Base-by-base conservation (phyloP, 257 asterid species). In the Salvia hispanica region DNA sequence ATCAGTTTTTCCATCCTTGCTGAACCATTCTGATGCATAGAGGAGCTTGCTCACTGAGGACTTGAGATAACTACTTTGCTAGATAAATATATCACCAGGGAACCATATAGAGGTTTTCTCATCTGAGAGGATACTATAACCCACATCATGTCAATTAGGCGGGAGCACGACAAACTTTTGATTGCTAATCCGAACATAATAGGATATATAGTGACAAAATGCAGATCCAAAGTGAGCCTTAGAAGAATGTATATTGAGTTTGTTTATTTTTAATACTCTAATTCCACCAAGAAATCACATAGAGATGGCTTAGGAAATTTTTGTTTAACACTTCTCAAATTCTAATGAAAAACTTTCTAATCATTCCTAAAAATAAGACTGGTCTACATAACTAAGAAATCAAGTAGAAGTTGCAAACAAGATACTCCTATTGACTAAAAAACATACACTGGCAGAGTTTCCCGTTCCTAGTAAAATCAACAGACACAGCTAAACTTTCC, bases 61-160 rank as follows among this genome's bases (percentile, higher is more conserved):
- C 63, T 57, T 69, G 69, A 79, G 55, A 63, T 71, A 77, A 67
- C 69, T 80, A 70, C 78, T 84, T 68, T 71, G 76, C 84, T 79
- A 54, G 71, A 74, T 37, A 74, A 77, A 75, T 52, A 45, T 70
- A 63, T 37, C 55, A 56, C 47, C 16, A 72, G 77, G 69, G 62
- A 74, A 67, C 62, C 61, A 58, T 43, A 59, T 59, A 58, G 64
- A 77, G 69, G 58, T 67, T 61, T 64, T 47, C 48, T 43, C 67
- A 59, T 59, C 74, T 55, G 10, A 34, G 58, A 62, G 66, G 72
- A 69, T 62, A 18, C 72, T 57, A 71, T 43, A 66, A 57, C 72
- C 70, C 51, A 70, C 54, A 48, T 66, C 67, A 66, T 67, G 76
- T 57, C 59, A 66, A 57, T 21, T 57, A 45, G 56, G 67, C 43